A percentile compares a stretch with the other conserved stretches of the same genome.
These are phyloP conservation scores for Trametes punicea DNA, from an alignment of 768 basidiomycete genomes.

Conservation along the genomic window DNA sequence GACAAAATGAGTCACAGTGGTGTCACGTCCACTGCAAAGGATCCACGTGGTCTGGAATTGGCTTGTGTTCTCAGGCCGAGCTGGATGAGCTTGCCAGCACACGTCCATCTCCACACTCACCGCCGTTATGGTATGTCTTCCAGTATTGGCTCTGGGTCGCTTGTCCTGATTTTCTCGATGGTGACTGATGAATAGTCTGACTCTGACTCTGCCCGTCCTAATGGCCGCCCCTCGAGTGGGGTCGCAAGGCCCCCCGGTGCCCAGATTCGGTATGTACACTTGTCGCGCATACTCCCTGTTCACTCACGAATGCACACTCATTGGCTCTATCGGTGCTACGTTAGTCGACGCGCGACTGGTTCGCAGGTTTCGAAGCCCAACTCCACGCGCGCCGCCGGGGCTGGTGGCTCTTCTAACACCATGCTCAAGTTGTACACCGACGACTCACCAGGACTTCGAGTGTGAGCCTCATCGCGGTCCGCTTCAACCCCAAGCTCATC, in stretches of 20 bases:
- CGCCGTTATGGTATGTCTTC: conserved; percentile 34
- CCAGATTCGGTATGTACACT: conserved; percentile 65
- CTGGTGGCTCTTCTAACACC: conserved; percentile 94
- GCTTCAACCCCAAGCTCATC: neutral
- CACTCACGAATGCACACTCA: neutral
- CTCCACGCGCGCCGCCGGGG: conserved; percentile 86
- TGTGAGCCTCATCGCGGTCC: conserved; percentile 56
- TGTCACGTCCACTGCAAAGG: neutral
- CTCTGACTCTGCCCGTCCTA: conserved; percentile 59
- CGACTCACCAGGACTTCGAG: conserved; percentile 93
- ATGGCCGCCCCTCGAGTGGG: conserved; percentile 34
- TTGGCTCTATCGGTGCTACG: neutral
- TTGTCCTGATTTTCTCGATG: neutral
- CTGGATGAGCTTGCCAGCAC: conserved; percentile 25
- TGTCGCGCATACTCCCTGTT: neutral
- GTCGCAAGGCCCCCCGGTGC: conserved; percentile 76
- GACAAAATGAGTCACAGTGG: neutral
- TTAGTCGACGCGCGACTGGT: conserved; percentile 71
- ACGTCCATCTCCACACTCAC: conserved; percentile 19
- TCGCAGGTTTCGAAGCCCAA: conserved; percentile 71
- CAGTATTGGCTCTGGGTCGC: neutral
- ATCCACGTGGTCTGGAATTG: conserved; percentile 22
- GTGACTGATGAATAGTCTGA: conserved; percentile 56
- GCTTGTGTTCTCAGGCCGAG: conserved; percentile 4
- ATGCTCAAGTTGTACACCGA: conserved; percentile 99